A percentile compares a stretch with the other conserved stretches of the same genome.
phyloP scores from a whole-genome alignment of 495 filamentous ascomycete species.

The Lichina pygmaea region DNA sequence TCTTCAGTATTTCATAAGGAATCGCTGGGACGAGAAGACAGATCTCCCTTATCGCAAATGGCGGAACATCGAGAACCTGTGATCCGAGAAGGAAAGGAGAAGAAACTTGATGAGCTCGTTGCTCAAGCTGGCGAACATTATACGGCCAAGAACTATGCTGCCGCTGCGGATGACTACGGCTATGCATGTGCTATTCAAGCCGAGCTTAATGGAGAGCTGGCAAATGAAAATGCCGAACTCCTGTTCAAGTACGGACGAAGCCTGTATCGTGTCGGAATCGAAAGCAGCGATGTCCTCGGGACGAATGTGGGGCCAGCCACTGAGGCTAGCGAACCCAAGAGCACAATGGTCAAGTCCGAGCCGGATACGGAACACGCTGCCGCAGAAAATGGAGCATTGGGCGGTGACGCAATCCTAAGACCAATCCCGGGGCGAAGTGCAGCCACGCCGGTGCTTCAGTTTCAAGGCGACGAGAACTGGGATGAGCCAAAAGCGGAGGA shows the following conservation, averaged over 20 bases:
- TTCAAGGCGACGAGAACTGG: conserved; percentile 83
- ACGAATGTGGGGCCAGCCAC: conserved; percentile 40
- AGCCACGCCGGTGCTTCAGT: conserved; percentile 62
- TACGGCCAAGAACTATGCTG: conserved; percentile 59
- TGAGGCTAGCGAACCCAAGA: conserved; percentile 15
- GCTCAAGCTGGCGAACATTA: conserved; percentile 40
- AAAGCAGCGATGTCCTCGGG: conserved; percentile 82
- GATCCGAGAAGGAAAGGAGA: neutral
- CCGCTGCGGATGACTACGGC: conserved; percentile 65
- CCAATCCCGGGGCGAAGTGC: neutral
- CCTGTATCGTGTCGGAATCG: conserved; percentile 75
- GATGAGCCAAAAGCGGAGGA: conserved; percentile 31
- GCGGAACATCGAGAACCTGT: neutral
- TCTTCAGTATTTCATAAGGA: too few relatives aligned
- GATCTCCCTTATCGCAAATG: neutral
- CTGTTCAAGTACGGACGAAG: conserved; percentile 83
- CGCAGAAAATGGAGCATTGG: conserved; percentile 10
- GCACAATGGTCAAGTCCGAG: conserved; percentile 10
- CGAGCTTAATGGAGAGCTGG: conserved; percentile 75
- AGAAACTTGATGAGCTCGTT: conserved; percentile 14
- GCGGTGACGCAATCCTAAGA: conserved; percentile 11
- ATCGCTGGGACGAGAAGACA: too few relatives aligned
- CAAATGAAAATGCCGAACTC: conserved; percentile 67
- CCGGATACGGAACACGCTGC: conserved; percentile 18
- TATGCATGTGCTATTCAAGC: conserved; percentile 76